phyloP scores from a whole-genome alignment of 202 grass and related monocot genomes.

The Schoenoplectus tabernaemontani region DNA sequence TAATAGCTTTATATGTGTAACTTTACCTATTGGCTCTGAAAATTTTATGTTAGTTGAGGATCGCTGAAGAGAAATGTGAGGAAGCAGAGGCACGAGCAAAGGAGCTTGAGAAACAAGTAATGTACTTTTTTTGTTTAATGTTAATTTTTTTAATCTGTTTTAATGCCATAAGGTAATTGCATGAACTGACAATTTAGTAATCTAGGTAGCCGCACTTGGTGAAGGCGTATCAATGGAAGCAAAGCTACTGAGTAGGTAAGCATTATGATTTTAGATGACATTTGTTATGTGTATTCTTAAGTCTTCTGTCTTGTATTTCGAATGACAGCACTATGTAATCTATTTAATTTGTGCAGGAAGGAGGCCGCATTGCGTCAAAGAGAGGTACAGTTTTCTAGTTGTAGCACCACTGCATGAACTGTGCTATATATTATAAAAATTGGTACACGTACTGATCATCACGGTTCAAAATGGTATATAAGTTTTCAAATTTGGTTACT shows the following conservation, averaged over 20 bases:
- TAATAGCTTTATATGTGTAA: neutral
- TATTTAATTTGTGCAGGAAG: slow-evolving; percentile 72
- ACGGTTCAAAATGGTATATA: neutral
- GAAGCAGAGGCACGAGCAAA: slow-evolving; percentile 91
- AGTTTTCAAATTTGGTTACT: neutral
- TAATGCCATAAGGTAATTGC: neutral
- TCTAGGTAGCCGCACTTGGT: slow-evolving; percentile 92
- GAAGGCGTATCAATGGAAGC: slow-evolving; percentile 93
- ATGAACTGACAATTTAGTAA: slow-evolving; percentile 26
- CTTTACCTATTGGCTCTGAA: slow-evolving; percentile 27
- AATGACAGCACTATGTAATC: neutral
- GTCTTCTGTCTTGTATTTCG: neutral
- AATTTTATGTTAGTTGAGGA: slow-evolving; percentile 68
- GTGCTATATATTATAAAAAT: neutral
- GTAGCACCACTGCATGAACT: neutral
- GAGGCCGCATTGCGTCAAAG: slow-evolving; percentile 93
- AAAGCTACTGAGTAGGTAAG: slow-evolving; percentile 84
- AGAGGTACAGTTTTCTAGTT: slow-evolving; percentile 55
- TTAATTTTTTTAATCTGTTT: neutral
- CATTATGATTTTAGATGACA: neutral
- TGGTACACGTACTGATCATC: neutral
- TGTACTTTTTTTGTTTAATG: slow-evolving; percentile 9
- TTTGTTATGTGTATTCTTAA: neutral
- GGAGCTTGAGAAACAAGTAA: slow-evolving; percentile 98
- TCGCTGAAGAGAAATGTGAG: slow-evolving; percentile 85